A percentile compares a stretch with the other conserved stretches of the same genome.
phyloP scores from a whole-genome alignment of 495 filamentous ascomycete species.

The Arthonia radiata region DNA sequence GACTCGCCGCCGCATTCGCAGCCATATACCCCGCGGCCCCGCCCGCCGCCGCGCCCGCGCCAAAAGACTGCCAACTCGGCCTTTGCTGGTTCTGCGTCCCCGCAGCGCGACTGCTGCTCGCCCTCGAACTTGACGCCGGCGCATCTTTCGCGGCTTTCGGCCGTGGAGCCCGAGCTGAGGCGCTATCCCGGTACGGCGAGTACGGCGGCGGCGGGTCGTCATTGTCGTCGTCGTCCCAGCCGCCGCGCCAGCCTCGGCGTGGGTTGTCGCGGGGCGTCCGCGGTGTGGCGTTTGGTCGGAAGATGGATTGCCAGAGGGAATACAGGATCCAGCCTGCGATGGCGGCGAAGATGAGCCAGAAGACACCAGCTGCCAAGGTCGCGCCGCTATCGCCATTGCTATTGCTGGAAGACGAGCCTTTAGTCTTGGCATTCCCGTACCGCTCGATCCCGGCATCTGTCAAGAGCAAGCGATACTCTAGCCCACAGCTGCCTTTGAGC shows the following conservation, averaged over 20 bases:
- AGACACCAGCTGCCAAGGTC: conserved; percentile 8
- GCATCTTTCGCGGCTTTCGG: conserved; percentile 25
- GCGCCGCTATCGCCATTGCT: conserved; percentile 4
- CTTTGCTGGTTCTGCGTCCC: conserved; percentile 12
- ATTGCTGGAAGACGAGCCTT: conserved; percentile 6
- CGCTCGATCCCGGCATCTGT: conserved; percentile 58
- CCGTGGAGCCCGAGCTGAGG: too few species aligned
- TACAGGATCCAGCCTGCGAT: conserved; percentile 28
- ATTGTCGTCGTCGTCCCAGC: conserved; percentile 21
- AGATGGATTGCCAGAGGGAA: conserved; percentile 6
- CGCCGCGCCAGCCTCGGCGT: conserved; percentile 22
- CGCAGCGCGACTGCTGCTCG: conserved; percentile 6
- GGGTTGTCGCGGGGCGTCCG: conserved; percentile 8
- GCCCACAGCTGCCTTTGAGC: conserved; percentile 72
- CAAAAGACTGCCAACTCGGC: conserved; percentile 78
- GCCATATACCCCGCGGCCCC: conserved; percentile 46
- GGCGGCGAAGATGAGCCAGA: conserved; percentile 16
- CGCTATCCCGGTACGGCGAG: conserved; percentile 26
- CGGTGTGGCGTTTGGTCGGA: not conserved
- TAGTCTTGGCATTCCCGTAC: conserved; percentile 24
- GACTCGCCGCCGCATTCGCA: conserved; percentile 23
- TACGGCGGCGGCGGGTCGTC: conserved; percentile 38
- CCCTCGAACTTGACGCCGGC: conserved; percentile 10
- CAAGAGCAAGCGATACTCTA: conserved; percentile 65
- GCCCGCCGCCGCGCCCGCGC: conserved; percentile 47